These are phyloP conservation scores for Ichthyophthirius multifiliis DNA, from an alignment of 169 alveolate species.

Conservation along the genomic window DNA sequence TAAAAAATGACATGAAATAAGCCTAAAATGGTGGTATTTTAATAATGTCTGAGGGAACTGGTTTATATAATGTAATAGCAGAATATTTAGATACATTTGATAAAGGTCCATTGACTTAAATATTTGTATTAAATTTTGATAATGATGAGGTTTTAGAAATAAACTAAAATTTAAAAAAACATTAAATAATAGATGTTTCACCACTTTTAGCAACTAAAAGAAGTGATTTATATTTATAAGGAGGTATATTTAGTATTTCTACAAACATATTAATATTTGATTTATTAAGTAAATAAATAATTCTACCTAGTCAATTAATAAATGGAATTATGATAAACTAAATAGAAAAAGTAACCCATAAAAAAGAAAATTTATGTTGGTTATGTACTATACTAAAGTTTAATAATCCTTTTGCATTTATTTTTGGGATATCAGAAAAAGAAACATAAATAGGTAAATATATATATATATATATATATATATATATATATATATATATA, in stretches of 20 bases:
- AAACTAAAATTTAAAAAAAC: neutral
- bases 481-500: neutral
- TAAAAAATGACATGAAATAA: too few species aligned
- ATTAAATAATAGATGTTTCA: neutral
- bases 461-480: neutral
- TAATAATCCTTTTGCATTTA: neutral
- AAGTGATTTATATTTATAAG: neutral
- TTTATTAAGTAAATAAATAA: neutral
- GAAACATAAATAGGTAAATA: neutral
- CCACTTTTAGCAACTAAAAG: neutral
- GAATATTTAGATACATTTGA: neutral
- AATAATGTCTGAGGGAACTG: neutral
- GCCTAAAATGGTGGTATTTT: neutral
- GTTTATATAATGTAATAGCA: neutral
- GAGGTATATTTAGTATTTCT: neutral
- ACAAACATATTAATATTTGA: neutral
- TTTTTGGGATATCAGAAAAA: neutral
- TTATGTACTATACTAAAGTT: neutral
- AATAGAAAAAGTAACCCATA: neutral
- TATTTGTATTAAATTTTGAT: neutral
- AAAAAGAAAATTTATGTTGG: neutral
- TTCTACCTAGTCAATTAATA: neutral
- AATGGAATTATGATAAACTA: neutral
- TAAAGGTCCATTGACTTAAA: neutral
- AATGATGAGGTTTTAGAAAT: neutral